phyloP scores from a whole-genome alignment of 2,329 filamentous ascomycete genomes.

The Penicillium sp. region DNA sequence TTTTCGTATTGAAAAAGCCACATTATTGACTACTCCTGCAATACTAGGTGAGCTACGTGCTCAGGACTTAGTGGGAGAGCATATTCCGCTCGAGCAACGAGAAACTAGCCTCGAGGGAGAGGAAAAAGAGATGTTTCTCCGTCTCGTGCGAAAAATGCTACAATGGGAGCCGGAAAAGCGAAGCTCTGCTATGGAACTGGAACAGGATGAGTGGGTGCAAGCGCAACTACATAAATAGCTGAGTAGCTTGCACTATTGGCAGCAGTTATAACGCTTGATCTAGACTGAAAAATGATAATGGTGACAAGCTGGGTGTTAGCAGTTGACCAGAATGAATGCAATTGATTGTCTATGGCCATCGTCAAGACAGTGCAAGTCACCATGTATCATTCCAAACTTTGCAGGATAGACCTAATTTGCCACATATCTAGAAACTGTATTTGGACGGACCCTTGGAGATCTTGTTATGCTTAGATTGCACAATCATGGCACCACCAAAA shows the following conservation, averaged over 20 bases:
- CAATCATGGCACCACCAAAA: too few species aligned
- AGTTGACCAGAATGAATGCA: too few species aligned
- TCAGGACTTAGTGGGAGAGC: conserved; percentile 18
- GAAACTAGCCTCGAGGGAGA: conserved; percentile 35
- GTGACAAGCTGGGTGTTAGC: too few species aligned
- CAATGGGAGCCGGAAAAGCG: conserved; percentile 32
- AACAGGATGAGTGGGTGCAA: conserved; percentile 27
- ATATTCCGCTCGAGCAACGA: conserved; percentile 29
- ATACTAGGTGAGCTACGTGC: conserved; percentile 26
- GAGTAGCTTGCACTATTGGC: too few species aligned
- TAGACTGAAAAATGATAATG: too few species aligned
- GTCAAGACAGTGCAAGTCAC: too few species aligned
- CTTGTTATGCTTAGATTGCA: too few species aligned
- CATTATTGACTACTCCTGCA: conserved; percentile 3
- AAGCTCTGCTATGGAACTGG: conserved; percentile 27
- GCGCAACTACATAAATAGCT: conserved; percentile 1
- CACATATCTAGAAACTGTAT: too few species aligned
- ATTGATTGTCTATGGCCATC: too few species aligned
- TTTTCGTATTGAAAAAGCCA: background rate
- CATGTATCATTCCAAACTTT: too few species aligned
- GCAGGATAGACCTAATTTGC: background rate
- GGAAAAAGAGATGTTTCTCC: conserved; percentile 28
- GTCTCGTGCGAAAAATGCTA: conserved; percentile 34
- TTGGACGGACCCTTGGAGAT: too few species aligned
- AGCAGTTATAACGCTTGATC: too few species aligned